A percentile compares a stretch with the other conserved stretches of the same genome.
Conservation (phyloP, 352 stramenopile species). For the Phytopythium montanum region DNA sequence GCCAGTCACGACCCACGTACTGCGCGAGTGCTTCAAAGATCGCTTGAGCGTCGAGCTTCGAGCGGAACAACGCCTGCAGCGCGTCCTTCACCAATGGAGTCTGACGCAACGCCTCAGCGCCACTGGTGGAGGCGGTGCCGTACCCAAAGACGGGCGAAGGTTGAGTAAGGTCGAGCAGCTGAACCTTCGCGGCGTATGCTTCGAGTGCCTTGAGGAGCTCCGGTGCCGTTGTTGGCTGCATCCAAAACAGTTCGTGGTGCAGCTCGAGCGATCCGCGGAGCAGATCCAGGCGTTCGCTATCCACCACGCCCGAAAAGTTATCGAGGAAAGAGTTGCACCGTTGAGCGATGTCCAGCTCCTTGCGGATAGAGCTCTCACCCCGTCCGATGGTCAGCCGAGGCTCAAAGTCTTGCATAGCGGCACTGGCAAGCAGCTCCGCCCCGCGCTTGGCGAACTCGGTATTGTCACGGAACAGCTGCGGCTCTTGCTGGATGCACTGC, state of each 20-base stretch:
- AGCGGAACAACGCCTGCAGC: constrained; percentile 20
- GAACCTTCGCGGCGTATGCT: not conserved
- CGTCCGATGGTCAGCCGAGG: not conserved
- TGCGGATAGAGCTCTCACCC: not conserved
- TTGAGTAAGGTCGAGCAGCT: too few species aligned
- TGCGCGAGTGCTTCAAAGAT: constrained; percentile 13
- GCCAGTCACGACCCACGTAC: constrained; percentile 15
- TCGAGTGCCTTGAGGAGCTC: constrained; percentile 9
- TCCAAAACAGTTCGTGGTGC: constrained; percentile 13
- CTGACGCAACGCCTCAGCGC: constrained; percentile 9
- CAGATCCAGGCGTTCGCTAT: constrained; percentile 14
- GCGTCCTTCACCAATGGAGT: constrained; percentile 15
- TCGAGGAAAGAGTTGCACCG: constrained; percentile 21
- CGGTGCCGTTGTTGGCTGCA: constrained; percentile 4
- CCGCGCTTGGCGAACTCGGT: constrained; percentile 24
- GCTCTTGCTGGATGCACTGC: constrained; percentile 18
- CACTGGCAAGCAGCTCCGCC: constrained; percentile 21
- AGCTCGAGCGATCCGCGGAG: constrained; percentile 20
- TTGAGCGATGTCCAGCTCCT: not conserved
- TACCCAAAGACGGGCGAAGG: not conserved
- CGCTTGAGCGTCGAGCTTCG: constrained; percentile 9
- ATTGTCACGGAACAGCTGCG: constrained; percentile 26
- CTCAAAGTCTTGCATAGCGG: constrained; percentile 13
- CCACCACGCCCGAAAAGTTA: constrained; percentile 18
- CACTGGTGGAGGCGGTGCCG: too few species aligned